Evolutionary conservation across 2,329 filamentous ascomycete genomes (phyloP).

Genomic region (Sporothrix protearum): DNA sequence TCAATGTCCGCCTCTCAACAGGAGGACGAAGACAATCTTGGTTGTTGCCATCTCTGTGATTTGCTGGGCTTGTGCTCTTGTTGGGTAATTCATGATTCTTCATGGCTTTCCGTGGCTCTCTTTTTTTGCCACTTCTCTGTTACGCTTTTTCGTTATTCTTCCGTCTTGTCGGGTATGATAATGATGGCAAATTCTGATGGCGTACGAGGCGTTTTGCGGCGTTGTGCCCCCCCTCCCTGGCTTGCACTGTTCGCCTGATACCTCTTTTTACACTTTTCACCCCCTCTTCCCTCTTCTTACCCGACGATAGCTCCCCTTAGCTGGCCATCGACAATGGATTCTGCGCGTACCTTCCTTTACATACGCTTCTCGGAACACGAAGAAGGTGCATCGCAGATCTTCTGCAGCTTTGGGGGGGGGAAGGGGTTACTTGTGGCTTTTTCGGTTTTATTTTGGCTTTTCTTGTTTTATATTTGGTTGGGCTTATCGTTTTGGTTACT

Average conservation of each 20-base stretch:
- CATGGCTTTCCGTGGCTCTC: background rate
- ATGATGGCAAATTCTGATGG: constrained; percentile 20
- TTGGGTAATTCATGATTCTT: background rate
- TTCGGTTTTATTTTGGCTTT: background rate
- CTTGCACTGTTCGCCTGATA: constrained; percentile 23
- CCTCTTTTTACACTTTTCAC: background rate
- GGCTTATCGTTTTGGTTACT: constrained; percentile 16
- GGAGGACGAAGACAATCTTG: background rate
- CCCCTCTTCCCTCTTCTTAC: background rate
- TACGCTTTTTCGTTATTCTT: background rate
- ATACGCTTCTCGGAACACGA: background rate
- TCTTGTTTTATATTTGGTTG: constrained; percentile 11
- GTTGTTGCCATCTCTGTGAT: background rate
- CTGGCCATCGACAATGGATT: background rate
- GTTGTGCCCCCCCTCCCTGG: constrained; percentile 23
- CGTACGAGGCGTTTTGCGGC: constrained; percentile 26
- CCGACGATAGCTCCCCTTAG: background rate
- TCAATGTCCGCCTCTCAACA: background rate
- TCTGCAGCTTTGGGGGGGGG: constrained; percentile 9
- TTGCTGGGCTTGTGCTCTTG: constrained; percentile 7
- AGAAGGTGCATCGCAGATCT: background rate
- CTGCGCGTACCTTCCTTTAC: background rate
- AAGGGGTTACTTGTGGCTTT: constrained; percentile 6
- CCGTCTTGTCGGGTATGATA: constrained; percentile 6
- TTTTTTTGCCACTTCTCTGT: constrained; percentile 2